These are phyloP conservation scores for Pythium scleroteichum DNA, from an alignment of 352 stramenopile species.

Conservation along the genomic window DNA sequence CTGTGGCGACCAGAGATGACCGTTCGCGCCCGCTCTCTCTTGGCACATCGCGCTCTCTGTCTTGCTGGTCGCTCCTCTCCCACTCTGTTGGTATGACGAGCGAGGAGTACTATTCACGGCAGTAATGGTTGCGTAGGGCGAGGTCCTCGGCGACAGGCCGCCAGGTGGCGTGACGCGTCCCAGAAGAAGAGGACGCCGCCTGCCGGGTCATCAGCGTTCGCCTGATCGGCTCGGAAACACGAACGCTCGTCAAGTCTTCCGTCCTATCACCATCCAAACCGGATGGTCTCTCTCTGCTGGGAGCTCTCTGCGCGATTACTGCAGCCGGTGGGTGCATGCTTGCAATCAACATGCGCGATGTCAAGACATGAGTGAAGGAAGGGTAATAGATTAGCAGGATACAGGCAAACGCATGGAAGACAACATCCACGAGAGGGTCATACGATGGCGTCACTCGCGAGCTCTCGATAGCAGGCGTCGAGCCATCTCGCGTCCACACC, in stretches of 20 bases:
- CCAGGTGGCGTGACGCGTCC: neutral
- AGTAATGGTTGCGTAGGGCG: neutral
- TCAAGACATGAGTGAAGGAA: too few relatives aligned
- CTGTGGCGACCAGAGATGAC: neutral
- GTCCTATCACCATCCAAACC: too few relatives aligned
- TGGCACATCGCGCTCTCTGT: neutral
- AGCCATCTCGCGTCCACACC: constrained; percentile 19
- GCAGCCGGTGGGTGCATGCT: too few relatives aligned
- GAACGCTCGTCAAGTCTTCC: neutral
- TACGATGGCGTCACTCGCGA: neutral
- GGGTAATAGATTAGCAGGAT: too few relatives aligned
- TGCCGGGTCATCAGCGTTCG: neutral
- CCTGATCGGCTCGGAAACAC: neutral
- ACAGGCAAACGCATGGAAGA: too few relatives aligned
- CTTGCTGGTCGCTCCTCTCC: neutral
- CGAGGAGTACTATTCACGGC: neutral
- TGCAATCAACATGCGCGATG: too few relatives aligned
- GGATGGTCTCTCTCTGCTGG: neutral
- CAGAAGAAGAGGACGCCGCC: neutral
- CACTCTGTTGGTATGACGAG: neutral
- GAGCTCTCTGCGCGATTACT: too few relatives aligned
- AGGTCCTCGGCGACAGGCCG: neutral
- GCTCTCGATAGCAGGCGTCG: constrained; percentile 19
- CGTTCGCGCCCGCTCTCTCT: neutral
- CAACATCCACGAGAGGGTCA: too few relatives aligned